These are phyloP conservation scores for Arxiozyma heterogenica DNA, from an alignment of 1,139 yeast species.

Conservation along the genomic window DNA sequence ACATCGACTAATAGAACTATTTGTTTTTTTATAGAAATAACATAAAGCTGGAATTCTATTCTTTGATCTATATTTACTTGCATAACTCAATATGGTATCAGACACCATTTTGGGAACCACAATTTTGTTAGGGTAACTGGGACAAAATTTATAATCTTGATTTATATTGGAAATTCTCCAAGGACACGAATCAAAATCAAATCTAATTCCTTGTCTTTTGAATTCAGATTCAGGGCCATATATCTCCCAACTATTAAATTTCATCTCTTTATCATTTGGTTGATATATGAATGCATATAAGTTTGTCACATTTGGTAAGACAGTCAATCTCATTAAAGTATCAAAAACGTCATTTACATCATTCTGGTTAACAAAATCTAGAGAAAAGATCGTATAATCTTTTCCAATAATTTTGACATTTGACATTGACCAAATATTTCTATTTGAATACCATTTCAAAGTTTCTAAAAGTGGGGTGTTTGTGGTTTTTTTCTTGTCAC, in stretches of 20 bases:
- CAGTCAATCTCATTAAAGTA: conserved; percentile 58
- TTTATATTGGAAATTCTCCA: conserved; percentile 74
- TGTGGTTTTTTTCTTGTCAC: conserved; percentile 5
- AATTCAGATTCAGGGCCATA: conserved; percentile 61
- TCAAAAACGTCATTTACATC: conserved; percentile 66
- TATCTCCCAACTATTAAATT: conserved; percentile 59
- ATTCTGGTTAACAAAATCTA: conserved; percentile 56
- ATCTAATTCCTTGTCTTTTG: conserved; percentile 44
- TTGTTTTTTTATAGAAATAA: conserved; percentile 62
- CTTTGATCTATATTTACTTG: conserved; percentile 79
- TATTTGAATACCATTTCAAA: conserved; percentile 19
- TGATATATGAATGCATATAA: conserved; percentile 64
- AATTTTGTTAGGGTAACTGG: conserved; percentile 62
- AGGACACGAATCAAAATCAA: conserved; percentile 19
- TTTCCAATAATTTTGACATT: conserved; percentile 64
- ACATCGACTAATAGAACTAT: conserved; percentile 77
- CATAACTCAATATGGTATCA: conserved; percentile 74
- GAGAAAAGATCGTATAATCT: conserved; percentile 77
- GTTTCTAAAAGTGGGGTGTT: conserved; percentile 10
- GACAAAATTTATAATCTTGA: conserved; percentile 54
- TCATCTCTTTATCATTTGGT: conserved; percentile 49
- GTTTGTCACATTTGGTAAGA: conserved; percentile 43
- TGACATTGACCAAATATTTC: conserved; percentile 45
- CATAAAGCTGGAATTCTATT: conserved; percentile 75
- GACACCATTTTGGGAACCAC: conserved; percentile 70